Evolutionary conservation across 768 basidiomycete genomes (phyloP).

Genomic region (Scleroderma citrinum): DNA sequence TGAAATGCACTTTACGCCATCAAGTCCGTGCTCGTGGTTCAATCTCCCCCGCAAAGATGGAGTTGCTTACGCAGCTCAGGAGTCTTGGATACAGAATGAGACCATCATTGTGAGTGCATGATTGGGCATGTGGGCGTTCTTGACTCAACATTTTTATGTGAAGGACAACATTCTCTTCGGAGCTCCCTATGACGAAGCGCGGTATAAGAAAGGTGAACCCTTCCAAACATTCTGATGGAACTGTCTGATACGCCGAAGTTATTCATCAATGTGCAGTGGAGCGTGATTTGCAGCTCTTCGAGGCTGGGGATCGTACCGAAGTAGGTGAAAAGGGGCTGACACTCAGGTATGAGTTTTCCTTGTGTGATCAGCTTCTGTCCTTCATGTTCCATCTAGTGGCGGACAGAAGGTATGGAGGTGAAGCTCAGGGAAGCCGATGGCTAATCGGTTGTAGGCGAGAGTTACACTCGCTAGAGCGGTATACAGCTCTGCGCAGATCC

Average conservation of each 20-base stretch:
- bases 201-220: conserved; percentile 36
- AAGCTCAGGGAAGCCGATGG: background rate
- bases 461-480: conserved; percentile 54
- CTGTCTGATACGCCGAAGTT: conserved; percentile 12
- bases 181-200: conserved; percentile 32
- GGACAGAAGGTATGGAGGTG: conserved; percentile 46
- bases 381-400: conserved; percentile 26
- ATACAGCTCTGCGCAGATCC: conserved; percentile 52
- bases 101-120: conserved; percentile 39
- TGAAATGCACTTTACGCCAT: conserved; percentile 61
- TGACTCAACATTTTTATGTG: too few relatives aligned
- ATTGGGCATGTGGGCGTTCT: too few relatives aligned
- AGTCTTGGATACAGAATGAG: conserved; percentile 81
- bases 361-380: background rate
- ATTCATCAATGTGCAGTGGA: conserved; percentile 36
- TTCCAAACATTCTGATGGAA: background rate
- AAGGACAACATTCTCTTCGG: conserved; percentile 45
- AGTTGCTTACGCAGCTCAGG: conserved; percentile 77
- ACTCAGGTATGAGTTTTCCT: conserved; percentile 26
- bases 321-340: conserved; percentile 69
- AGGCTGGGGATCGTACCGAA: conserved; percentile 63
- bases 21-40: conserved; percentile 53
- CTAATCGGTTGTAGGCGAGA: conserved; percentile 30
- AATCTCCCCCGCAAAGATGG: conserved; percentile 63
- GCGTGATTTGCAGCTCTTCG: conserved; percentile 40